phyloP scores from a whole-genome alignment of 1,284 basidiomycete genomes.

The Caloboletus inedulis region DNA sequence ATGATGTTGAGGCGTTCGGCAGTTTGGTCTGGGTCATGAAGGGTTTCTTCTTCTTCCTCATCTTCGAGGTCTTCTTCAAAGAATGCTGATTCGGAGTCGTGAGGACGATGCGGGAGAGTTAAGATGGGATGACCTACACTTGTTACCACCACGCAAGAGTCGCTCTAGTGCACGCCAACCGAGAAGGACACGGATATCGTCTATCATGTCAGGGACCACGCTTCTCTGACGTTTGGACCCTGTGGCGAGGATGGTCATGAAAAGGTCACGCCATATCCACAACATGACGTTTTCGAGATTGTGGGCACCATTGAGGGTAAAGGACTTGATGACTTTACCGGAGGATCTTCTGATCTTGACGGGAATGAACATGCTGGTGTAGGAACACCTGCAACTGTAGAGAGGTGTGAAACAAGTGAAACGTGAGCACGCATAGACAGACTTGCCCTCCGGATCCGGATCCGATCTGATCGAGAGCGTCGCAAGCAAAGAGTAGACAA shows the following conservation, averaged over 20 bases:
- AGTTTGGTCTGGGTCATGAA: conserved; percentile 3
- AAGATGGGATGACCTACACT: conserved; percentile 31
- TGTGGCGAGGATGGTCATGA: conserved; percentile 49
- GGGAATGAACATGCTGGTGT: conserved; percentile 46
- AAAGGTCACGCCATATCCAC: conserved; percentile 69
- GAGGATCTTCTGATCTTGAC: conserved; percentile 42
- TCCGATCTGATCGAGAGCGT: conserved; percentile 44
- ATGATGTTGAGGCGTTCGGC: conserved; percentile 23
- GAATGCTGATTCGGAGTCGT: conserved; percentile 7
- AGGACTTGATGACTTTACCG: conserved; percentile 48
- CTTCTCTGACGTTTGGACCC: conserved; percentile 37
- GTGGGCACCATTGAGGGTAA: conserved; percentile 47
- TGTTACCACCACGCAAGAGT: conserved; percentile 50
- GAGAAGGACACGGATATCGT: conserved; percentile 49
- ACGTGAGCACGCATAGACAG: background rate
- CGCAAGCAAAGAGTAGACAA: conserved; percentile 50
- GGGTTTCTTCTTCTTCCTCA: conserved; percentile 26
- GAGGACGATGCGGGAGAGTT: background rate
- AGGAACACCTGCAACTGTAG: conserved; percentile 28
- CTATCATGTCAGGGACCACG: conserved; percentile 49
- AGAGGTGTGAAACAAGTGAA: background rate
- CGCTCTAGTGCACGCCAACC: conserved; percentile 50
- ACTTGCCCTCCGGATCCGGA: conserved; percentile 46
- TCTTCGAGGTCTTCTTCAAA: conserved; percentile 32
- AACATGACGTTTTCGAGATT: conserved; percentile 48